phyloP scores from a whole-genome alignment of 257 asterid species.

The Nyctanthes arbortristis region DNA sequence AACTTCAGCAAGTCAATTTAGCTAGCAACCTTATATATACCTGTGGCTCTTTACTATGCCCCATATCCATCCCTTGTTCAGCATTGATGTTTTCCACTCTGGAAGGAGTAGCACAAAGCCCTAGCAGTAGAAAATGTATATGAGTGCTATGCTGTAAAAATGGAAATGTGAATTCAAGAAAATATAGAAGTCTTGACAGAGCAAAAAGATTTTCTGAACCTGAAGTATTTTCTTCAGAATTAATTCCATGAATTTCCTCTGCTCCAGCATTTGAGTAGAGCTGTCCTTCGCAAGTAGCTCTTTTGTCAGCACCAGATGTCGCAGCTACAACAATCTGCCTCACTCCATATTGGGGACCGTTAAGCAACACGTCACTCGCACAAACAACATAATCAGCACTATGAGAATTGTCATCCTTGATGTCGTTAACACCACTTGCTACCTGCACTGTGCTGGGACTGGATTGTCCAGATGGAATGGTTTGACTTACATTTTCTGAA shows the following conservation, averaged over 20 bases:
- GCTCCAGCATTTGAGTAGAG: slow-evolving; percentile 34
- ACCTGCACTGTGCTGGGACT: slow-evolving; percentile 30
- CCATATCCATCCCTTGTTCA: slow-evolving; percentile 35
- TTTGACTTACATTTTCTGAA: slow-evolving; percentile 34
- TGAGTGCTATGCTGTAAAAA: slow-evolving; percentile 22
- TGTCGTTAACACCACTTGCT: slow-evolving; percentile 36
- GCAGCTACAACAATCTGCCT: slow-evolving; percentile 37
- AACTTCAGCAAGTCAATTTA: slow-evolving; percentile 16
- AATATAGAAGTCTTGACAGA: background rate
- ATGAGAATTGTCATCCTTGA: slow-evolving; percentile 32
- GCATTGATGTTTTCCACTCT: slow-evolving; percentile 36
- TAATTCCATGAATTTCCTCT: slow-evolving; percentile 16
- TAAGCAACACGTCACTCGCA: slow-evolving; percentile 29
- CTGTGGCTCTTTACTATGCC: slow-evolving; percentile 9
- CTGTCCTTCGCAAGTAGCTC: slow-evolving; percentile 37
- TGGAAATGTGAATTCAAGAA: background rate
- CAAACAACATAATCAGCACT: slow-evolving; percentile 29
- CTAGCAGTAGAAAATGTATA: slow-evolving; percentile 31
- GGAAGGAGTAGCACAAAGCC: slow-evolving; percentile 36
- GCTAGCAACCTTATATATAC: slow-evolving; percentile 36
- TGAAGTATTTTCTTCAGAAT: slow-evolving; percentile 35
- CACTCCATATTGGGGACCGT: slow-evolving; percentile 37
- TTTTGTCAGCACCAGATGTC: slow-evolving; percentile 38
- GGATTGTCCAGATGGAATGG: slow-evolving; percentile 26
- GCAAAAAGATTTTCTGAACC: slow-evolving; percentile 28